Evolutionary conservation across 306 rosid genomes (phyloP).

Genomic region (Pyrus betulifolia): DNA sequence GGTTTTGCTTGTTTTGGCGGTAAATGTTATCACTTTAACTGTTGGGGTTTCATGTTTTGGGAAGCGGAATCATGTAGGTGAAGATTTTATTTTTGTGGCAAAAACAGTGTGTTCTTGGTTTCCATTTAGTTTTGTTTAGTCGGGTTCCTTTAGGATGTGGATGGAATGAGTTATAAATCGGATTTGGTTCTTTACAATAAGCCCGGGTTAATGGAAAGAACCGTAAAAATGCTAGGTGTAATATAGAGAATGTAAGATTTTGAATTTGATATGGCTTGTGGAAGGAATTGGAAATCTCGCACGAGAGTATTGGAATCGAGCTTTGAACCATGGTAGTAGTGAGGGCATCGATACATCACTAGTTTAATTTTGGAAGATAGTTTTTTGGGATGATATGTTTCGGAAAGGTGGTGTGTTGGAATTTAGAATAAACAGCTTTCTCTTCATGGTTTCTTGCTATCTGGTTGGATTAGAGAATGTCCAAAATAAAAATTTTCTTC

Average conservation of each 20-base stretch:
- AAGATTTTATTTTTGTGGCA: not conserved
- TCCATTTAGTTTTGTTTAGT: not conserved
- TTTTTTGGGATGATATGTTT: not conserved
- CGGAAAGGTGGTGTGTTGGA: not conserved
- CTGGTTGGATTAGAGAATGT: not conserved
- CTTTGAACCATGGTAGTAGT: no score
- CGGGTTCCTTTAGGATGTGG: no score
- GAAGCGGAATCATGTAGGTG: not conserved
- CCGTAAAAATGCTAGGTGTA: not conserved
- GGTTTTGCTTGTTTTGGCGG: not conserved
- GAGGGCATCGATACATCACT: no score
- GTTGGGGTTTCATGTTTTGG: not conserved
- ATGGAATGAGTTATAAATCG: not conserved
- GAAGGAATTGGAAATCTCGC: not conserved
- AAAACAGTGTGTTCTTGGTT: not conserved
- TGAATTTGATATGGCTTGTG: not conserved
- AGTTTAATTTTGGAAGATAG: no score
- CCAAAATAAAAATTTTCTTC: not conserved
- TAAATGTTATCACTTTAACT: not conserved
- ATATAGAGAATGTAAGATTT: not conserved
- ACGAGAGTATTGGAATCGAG: not conserved
- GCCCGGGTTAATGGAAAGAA: not conserved
- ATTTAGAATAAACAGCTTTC: not conserved
- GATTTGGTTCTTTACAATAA: not conserved
- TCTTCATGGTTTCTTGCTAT: not conserved